Evolutionary conservation across 2,329 filamentous ascomycete species (phyloP).

Genomic region (Pseudogymnoascus sp.): DNA sequence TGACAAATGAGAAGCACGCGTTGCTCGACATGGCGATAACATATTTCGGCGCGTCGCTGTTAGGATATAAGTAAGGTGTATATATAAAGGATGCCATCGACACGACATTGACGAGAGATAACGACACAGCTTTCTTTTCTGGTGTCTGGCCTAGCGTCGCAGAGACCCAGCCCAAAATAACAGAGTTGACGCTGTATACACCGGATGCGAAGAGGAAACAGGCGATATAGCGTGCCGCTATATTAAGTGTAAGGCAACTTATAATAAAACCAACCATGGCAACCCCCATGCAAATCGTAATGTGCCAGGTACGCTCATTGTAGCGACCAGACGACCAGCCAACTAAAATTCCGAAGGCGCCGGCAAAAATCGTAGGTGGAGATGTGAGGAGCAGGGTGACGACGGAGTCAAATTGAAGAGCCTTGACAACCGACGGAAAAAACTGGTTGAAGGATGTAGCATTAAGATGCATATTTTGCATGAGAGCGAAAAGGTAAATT

Average conservation of each 20-base stretch:
- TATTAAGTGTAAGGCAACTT: slow-evolving; percentile 25
- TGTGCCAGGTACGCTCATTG: slow-evolving; percentile 32
- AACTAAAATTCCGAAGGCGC: slow-evolving; percentile 31
- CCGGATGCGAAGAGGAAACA: slow-evolving; percentile 16
- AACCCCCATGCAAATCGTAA: slow-evolving; percentile 28
- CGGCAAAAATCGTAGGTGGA: slow-evolving; percentile 34
- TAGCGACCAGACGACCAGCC: slow-evolving; percentile 33
- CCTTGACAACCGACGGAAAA: slow-evolving; percentile 32
- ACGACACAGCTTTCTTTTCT: slow-evolving; percentile 30
- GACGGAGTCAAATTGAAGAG: slow-evolving; percentile 31
- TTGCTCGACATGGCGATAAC: slow-evolving; percentile 23
- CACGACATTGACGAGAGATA: slow-evolving; percentile 31
- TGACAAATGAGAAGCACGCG: slow-evolving; percentile 22
- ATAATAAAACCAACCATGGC: slow-evolving; percentile 28
- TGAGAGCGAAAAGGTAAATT: slow-evolving; percentile 37
- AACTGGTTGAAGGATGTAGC: slow-evolving; percentile 35
- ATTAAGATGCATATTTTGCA: slow-evolving; percentile 40
- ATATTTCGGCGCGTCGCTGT: slow-evolving; percentile 27
- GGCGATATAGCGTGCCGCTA: slow-evolving; percentile 15
- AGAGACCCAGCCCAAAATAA: slow-evolving; percentile 16
- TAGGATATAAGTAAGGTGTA: slow-evolving; percentile 31
- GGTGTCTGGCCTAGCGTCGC: slow-evolving; percentile 29
- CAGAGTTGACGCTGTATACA: slow-evolving; percentile 14
- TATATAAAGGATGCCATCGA: slow-evolving; percentile 31
- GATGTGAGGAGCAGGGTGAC: slow-evolving; percentile 36